Evolutionary conservation across 2,329 filamentous ascomycete genomes (phyloP).

Genomic region (Rutstroemia sp.): DNA sequence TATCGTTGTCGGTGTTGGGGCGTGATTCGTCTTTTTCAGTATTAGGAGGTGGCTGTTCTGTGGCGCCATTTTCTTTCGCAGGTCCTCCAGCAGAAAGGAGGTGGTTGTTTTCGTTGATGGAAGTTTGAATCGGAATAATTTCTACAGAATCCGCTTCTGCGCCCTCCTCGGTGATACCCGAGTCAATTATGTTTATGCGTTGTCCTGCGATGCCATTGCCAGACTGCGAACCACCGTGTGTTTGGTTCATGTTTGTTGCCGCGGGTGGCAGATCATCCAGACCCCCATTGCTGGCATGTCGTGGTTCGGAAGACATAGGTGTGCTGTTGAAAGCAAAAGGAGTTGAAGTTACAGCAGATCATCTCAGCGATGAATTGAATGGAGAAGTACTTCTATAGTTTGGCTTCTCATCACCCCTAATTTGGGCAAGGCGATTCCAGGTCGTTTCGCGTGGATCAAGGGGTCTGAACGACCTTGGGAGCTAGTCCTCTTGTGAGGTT

Average conservation of each 20-base stretch:
- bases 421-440: background rate
- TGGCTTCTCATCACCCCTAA: background rate
- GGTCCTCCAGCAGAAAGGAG: background rate
- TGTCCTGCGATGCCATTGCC: too few relatives aligned
- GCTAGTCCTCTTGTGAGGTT: background rate
- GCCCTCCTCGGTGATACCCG: too few relatives aligned
- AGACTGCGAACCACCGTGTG: too few relatives aligned
- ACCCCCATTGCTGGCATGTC: background rate
- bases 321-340: background rate
- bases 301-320: background rate
- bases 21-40: too few relatives aligned
- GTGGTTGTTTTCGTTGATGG: background rate
- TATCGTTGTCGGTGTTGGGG: background rate
- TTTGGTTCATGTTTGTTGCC: too few relatives aligned
- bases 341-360: background rate
- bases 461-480: background rate
- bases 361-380: background rate
- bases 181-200: too few relatives aligned
- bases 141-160: too few relatives aligned
- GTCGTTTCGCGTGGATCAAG: too few relatives aligned
- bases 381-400: slow-evolving; percentile 7
- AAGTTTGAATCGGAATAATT: too few relatives aligned
- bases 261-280: background rate
- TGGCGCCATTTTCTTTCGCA: background rate
- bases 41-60: too few relatives aligned